These are phyloP conservation scores for Xanthoconium purpureum DNA, from an alignment of 768 basidiomycete species.

Conservation along the genomic window DNA sequence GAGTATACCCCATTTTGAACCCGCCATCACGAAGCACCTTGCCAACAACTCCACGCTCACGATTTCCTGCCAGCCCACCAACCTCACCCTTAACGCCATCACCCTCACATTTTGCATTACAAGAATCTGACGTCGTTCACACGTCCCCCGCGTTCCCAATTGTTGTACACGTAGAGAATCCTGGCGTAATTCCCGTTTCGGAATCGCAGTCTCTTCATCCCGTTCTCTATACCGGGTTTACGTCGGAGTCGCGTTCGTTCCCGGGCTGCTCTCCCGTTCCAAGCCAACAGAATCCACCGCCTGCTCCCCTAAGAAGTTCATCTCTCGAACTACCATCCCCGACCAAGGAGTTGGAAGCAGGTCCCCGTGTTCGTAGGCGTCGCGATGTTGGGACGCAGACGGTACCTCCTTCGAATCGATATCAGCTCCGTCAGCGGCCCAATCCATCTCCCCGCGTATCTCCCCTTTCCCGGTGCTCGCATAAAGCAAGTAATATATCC, in stretches of 20 bases:
- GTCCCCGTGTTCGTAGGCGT: constrained; percentile 8
- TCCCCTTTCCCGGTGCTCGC: constrained; percentile 18
- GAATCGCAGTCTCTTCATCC: constrained; percentile 32
- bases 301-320: constrained; percentile 6
- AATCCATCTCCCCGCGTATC: constrained; percentile 11
- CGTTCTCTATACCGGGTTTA: constrained; percentile 38
- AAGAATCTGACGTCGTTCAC: constrained; percentile 45
- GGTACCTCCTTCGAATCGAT: constrained; percentile 20
- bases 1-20: constrained; percentile 14
- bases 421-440: constrained; percentile 32
- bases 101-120: constrained; percentile 33
- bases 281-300: constrained; percentile 2
- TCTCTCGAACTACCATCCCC: constrained; percentile 8
- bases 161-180: constrained; percentile 30
- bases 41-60: constrained; percentile 4
- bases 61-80: constrained; percentile 20
- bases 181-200: constrained; percentile 31
- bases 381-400: constrained; percentile 7
- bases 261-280: constrained; percentile 1
- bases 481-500: constrained; percentile 9
- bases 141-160: constrained; percentile 43
- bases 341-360: constrained; percentile 3
- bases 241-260: constrained; percentile 27
- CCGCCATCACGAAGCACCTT: constrained; percentile 4
- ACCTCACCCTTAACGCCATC: constrained; percentile 30